Conservation (phyloP, 1,284 basidiomycete genomes). For the Sparassis latifolia region DNA sequence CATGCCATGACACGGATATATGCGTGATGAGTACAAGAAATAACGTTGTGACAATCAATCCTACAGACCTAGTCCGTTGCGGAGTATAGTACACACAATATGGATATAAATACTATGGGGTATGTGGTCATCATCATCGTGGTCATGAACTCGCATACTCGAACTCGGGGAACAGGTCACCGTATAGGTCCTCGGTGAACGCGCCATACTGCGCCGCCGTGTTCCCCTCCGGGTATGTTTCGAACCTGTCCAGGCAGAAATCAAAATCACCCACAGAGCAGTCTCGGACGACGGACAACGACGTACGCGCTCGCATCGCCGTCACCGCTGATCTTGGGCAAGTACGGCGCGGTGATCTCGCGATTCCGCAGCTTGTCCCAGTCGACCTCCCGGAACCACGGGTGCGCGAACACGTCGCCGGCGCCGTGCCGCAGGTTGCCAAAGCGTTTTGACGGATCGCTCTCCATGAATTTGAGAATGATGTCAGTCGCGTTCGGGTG, state of each 20-base stretch:
- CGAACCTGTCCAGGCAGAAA: conserved; percentile 43
- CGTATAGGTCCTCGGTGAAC: conserved; percentile 48
- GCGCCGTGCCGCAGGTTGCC: conserved; percentile 93
- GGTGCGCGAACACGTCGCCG: conserved; percentile 90
- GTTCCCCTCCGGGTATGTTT: conserved; percentile 70
- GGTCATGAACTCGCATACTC: conserved; percentile 41
- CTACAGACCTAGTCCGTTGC: too few relatives aligned
- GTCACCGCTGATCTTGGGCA: conserved; percentile 81
- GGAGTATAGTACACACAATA: too few relatives aligned
- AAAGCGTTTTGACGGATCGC: conserved; percentile 86
- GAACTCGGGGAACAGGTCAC: conserved; percentile 58
- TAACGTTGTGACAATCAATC: too few relatives aligned
- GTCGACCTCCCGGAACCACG: conserved; percentile 97
- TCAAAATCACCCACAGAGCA: background rate
- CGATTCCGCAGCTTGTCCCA: conserved; percentile 82
- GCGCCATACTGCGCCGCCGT: conserved; percentile 52
- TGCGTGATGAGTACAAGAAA: too few relatives aligned
- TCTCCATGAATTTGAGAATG: conserved; percentile 85
- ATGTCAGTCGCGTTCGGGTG: conserved; percentile 81
- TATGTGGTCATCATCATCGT: background rate
- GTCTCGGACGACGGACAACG: background rate
- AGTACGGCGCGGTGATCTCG: conserved; percentile 95
- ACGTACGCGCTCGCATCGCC: conserved; percentile 90
- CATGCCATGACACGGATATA: too few relatives aligned
- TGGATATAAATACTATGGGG: too few relatives aligned